Evolutionary conservation across 768 basidiomycete genomes (phyloP).

Genomic region (Suillus subluteus): DNA sequence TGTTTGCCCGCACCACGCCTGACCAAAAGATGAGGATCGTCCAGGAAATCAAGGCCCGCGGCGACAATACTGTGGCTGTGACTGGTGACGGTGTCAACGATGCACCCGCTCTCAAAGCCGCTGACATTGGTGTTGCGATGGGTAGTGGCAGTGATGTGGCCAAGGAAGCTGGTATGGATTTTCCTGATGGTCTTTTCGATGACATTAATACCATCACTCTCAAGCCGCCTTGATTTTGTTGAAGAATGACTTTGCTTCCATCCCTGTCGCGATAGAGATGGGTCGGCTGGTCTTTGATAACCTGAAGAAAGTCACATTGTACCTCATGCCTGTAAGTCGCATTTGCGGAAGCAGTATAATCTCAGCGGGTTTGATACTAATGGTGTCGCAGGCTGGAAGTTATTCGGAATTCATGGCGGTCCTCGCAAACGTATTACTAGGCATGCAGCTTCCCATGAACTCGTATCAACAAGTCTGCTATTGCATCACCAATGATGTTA

Average conservation of each 20-base stretch:
- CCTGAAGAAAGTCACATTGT: constrained; percentile 45
- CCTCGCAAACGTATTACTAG: constrained; percentile 52
- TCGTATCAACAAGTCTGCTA: constrained; percentile 51
- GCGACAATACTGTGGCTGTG: constrained; percentile 45
- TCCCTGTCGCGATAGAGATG: constrained; percentile 52
- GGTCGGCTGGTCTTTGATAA: constrained; percentile 57
- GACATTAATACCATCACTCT: not conserved
- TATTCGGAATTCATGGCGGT: constrained; percentile 58
- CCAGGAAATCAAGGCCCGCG: constrained; percentile 45
- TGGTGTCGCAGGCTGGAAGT: constrained; percentile 38
- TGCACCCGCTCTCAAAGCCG: constrained; percentile 45
- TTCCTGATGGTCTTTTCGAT: constrained; percentile 20
- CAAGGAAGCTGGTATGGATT: constrained; percentile 48
- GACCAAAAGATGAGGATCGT: constrained; percentile 57
- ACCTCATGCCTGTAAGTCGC: constrained; percentile 35
- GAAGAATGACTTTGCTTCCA: constrained; percentile 54
- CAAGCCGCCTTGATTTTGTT: constrained; percentile 45
- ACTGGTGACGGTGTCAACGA: constrained; percentile 55
- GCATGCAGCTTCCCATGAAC: constrained; percentile 54
- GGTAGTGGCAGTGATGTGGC: constrained; percentile 43
- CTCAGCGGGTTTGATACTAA: constrained; percentile 4
- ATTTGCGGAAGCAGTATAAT: not conserved
- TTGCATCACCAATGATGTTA: constrained; percentile 47
- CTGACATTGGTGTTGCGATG: constrained; percentile 52
- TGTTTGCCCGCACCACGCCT: constrained; percentile 51